These are phyloP conservation scores for Margaritispora aquatica DNA, from an alignment of 495 filamentous ascomycete species.

Conservation along the genomic window DNA sequence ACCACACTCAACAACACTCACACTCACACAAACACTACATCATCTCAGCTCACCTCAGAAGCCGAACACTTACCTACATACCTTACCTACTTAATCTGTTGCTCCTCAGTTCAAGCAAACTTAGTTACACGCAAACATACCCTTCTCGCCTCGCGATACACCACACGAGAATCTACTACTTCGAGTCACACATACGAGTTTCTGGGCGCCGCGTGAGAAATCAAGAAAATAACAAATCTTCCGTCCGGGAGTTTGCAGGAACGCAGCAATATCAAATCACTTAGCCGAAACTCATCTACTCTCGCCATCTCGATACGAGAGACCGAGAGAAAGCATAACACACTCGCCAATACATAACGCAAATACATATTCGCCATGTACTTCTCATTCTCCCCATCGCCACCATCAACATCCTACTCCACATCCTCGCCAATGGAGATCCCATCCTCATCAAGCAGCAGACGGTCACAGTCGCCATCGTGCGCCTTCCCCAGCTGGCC, in stretches of 20 bases:
- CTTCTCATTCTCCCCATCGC: constrained; percentile 20
- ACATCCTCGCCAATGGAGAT: constrained; percentile 21
- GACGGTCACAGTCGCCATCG: constrained; percentile 26
- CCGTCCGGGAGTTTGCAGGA: too few relatives aligned
- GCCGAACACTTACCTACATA: too few relatives aligned
- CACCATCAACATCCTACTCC: constrained; percentile 17
- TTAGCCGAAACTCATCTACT: too few relatives aligned
- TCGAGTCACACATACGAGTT: not conserved
- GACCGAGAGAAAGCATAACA: too few relatives aligned
- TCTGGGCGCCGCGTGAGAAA: not conserved
- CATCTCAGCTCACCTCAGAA: too few relatives aligned
- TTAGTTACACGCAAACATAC: not conserved
- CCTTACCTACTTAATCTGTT: too few relatives aligned
- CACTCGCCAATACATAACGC: too few relatives aligned
- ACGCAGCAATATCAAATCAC: too few relatives aligned
- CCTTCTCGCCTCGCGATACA: not conserved
- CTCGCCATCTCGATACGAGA: too few relatives aligned
- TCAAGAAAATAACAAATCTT: not conserved
- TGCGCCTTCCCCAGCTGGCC: constrained; percentile 52
- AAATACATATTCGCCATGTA: constrained; percentile 14
- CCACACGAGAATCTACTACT: not conserved
- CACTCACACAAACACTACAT: too few relatives aligned
- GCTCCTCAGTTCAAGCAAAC: too few relatives aligned
- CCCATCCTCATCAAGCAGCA: constrained; percentile 9
- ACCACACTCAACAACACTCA: not conserved